These are phyloP conservation scores for Rhizodiscina lignyota DNA, from an alignment of 495 filamentous ascomycete species.

Conservation along the genomic window DNA sequence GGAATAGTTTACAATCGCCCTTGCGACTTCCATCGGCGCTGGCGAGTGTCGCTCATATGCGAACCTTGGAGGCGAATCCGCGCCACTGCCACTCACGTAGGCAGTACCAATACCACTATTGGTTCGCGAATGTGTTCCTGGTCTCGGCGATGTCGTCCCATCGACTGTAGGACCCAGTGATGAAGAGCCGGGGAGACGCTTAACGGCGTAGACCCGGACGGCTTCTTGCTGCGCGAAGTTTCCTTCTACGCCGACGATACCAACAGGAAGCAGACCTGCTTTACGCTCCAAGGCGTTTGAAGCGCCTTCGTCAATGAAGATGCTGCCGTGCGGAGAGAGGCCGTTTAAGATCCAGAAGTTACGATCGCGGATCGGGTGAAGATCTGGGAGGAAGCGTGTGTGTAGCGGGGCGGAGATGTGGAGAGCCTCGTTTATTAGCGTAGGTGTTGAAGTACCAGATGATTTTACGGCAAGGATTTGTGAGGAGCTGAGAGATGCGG, in stretches of 20 bases:
- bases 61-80: slow-evolving; percentile 1
- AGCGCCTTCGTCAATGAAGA: slow-evolving; percentile 85
- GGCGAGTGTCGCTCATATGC: slow-evolving; percentile 18
- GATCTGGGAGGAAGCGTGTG: slow-evolving; percentile 82
- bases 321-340: slow-evolving; percentile 73
- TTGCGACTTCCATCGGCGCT: slow-evolving; percentile 60
- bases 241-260: slow-evolving; percentile 78
- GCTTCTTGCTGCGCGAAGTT: slow-evolving; percentile 82
- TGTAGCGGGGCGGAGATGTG: slow-evolving; percentile 46
- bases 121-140: neutral
- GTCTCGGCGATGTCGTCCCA: slow-evolving; percentile 20
- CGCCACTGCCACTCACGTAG: neutral
- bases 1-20: slow-evolving; percentile 91
- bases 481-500: neutral
- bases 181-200: slow-evolving; percentile 24
- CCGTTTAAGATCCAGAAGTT: slow-evolving; percentile 96
- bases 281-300: slow-evolving; percentile 60
- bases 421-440: neutral
- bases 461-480: neutral
- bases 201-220: slow-evolving; percentile 66
- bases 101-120: neutral
- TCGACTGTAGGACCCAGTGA: slow-evolving; percentile 10
- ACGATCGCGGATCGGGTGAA: slow-evolving; percentile 72
- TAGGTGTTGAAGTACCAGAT: neutral
- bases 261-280: slow-evolving; percentile 80